Conservation (phyloP, 2,329 filamentous ascomycete genomes). For the Pseudogymnoascus sp. region DNA sequence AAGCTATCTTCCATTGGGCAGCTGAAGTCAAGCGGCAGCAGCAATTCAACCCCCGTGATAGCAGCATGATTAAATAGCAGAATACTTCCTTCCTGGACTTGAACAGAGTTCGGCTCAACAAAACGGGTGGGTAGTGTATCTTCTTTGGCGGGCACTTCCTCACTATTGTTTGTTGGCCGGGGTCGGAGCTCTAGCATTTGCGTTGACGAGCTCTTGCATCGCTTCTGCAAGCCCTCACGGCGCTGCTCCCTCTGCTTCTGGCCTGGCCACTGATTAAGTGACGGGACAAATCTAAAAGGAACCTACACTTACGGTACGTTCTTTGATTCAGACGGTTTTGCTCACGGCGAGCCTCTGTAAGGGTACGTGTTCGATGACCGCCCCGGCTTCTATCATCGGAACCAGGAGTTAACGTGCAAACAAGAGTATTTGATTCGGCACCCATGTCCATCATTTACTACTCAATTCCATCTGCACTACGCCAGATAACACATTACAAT, state of each 20-base stretch:
- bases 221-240: neutral
- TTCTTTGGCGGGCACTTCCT: neutral
- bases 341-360: constrained; percentile 32
- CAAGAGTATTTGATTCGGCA: neutral
- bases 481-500: neutral
- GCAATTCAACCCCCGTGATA: neutral
- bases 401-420: neutral
- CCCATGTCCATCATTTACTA: neutral
- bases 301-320: constrained; percentile 28
- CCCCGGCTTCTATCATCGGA: neutral
- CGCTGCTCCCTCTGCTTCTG: constrained; percentile 18
- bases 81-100: neutral
- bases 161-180: neutral
- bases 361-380: constrained; percentile 24
- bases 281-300: neutral
- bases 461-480: neutral
- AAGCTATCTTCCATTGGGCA: neutral
- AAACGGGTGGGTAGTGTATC: neutral
- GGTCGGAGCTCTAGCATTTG: neutral
- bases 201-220: neutral
- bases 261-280: neutral
- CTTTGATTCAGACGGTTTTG: constrained; percentile 33
- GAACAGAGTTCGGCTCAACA: neutral
- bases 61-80: neutral
- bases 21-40: neutral